Base-by-base conservation (phyloP, 768 basidiomycete genomes). In the Pisolithus marmoratus region DNA sequence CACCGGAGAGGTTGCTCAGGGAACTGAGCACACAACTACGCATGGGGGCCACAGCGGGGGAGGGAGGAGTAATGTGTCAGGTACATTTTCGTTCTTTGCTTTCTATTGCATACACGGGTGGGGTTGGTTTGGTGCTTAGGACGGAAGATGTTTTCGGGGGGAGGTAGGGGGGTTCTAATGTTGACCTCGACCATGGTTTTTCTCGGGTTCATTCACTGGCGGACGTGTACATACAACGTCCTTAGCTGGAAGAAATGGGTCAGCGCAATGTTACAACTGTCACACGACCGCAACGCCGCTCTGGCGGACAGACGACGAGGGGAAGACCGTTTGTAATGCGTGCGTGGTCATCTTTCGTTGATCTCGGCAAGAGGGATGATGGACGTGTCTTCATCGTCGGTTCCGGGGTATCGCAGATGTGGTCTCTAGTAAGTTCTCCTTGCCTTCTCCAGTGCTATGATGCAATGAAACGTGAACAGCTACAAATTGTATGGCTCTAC, bases 261-360 rank as follows among this genome's bases (percentile, higher is more conserved):
- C 75, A 77, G 90, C 89, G 3, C 88, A 90, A 74, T 93, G 90
- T 72, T 90, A 85, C 70, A 92, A 91, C 62, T 92, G 90, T 72
- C 86, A 90, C 62, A 92, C 90, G 22, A 91, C 87, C 3, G 87
- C 89, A 14, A 91, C 90, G 5, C 90, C 90, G 12, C 79, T 92
- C 38, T 92, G 90, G 90, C 79, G 90, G 56, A 92, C 92, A 69
- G 90, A 92, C 59, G 89, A 91, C 59, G 90, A 91, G 69, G 90
- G 90, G 50, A 89, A 89, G 74, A 92, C 90, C 0, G 87, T 92
- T 38, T 92, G 90, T 73, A 92, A 92, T 60, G 90, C 90, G 85
- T 91, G 66, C 68, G 85, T 81, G 24, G 41, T 47, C 46, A 50
- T 34, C 54, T 38, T 47, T 58, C 34, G 56, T 46, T 50, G 34